Conservation (phyloP, 305 asterid genomes). For the Plantago lanceolata region DNA sequence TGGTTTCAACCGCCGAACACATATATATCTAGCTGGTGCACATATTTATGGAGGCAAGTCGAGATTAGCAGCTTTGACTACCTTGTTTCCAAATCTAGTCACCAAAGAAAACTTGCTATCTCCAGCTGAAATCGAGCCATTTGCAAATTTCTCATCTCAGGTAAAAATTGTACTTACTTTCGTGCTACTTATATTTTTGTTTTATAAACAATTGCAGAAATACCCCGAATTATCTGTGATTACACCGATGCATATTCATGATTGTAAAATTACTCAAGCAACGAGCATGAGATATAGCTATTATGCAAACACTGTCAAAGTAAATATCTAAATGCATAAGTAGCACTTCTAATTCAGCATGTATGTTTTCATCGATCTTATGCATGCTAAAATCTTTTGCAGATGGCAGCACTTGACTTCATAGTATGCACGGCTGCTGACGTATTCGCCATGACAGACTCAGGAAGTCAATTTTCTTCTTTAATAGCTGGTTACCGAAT, state of each 20-base stretch:
- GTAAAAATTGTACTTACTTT: slow-evolving; percentile 30
- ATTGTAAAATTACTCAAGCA: not conserved
- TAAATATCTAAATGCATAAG: too few species aligned
- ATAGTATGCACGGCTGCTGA: slow-evolving; percentile 86
- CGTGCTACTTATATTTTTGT: slow-evolving; percentile 9
- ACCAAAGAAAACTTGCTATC: slow-evolving; percentile 90
- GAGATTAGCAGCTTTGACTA: slow-evolving; percentile 73
- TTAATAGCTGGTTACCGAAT: slow-evolving; percentile 82
- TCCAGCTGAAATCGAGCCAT: slow-evolving; percentile 69
- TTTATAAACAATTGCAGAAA: slow-evolving; percentile 16
- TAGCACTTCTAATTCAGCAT: too few species aligned
- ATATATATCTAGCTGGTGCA: slow-evolving; percentile 86
- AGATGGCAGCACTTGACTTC: slow-evolving; percentile 96
- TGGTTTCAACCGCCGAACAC: slow-evolving; percentile 84
- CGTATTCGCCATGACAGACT: slow-evolving; percentile 91
- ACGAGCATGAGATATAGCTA: not conserved
- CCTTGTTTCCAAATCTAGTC: slow-evolving; percentile 82
- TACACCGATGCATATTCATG: not conserved
- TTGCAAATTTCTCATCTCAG: slow-evolving; percentile 84
- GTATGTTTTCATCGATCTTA: too few species aligned
- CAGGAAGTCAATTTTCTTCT: slow-evolving; percentile 93
- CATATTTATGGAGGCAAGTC: slow-evolving; percentile 88
- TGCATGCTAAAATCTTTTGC: slow-evolving; percentile 24
- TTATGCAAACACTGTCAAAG: too few species aligned
- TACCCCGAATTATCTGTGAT: slow-evolving; percentile 4